Evolutionary conservation across 2,329 filamentous ascomycete genomes (phyloP).

Genomic region (Chaetothyriales sp.): DNA sequence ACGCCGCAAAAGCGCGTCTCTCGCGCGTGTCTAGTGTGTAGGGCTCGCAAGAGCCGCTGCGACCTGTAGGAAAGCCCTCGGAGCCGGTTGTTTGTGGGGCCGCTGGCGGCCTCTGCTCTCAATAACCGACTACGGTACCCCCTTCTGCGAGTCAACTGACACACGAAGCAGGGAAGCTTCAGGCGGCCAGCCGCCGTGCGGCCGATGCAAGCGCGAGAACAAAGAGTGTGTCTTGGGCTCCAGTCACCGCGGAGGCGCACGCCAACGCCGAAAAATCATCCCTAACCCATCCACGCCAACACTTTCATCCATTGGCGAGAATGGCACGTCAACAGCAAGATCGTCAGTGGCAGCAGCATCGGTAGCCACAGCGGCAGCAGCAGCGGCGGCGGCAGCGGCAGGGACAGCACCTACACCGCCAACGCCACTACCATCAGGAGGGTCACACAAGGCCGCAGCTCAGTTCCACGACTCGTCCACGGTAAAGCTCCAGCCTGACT

Average conservation of each 20-base stretch:
- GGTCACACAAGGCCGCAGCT: not conserved
- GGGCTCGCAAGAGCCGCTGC: slow-evolving; percentile 36
- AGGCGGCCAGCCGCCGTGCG: slow-evolving; percentile 37
- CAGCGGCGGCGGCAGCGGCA: not conserved
- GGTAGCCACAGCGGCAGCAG: not conserved
- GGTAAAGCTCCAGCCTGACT: not conserved
- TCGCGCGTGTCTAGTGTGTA: slow-evolving; percentile 34
- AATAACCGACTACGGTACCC: not conserved
- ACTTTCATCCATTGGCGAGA: slow-evolving; percentile 4
- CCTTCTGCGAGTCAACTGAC: not conserved
- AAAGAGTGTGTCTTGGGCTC: slow-evolving; percentile 45
- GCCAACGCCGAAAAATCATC: slow-evolving; percentile 37
- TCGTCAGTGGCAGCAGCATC: not conserved
- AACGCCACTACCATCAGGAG: no score
- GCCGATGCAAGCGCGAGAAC: slow-evolving; percentile 41
- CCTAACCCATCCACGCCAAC: slow-evolving; percentile 3
- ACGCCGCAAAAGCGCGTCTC: slow-evolving; percentile 30
- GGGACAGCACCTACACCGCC: not conserved
- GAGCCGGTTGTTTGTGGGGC: slow-evolving; percentile 6
- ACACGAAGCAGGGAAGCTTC: slow-evolving; percentile 29
- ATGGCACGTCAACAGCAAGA: slow-evolving; percentile 1
- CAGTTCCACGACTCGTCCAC: not conserved
- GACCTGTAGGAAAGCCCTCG: slow-evolving; percentile 29
- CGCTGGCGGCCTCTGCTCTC: not conserved
- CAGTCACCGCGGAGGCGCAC: slow-evolving; percentile 44